Conservation (phyloP, 2,329 filamentous ascomycete species). For the Scedosporium minutisporum region DNA sequence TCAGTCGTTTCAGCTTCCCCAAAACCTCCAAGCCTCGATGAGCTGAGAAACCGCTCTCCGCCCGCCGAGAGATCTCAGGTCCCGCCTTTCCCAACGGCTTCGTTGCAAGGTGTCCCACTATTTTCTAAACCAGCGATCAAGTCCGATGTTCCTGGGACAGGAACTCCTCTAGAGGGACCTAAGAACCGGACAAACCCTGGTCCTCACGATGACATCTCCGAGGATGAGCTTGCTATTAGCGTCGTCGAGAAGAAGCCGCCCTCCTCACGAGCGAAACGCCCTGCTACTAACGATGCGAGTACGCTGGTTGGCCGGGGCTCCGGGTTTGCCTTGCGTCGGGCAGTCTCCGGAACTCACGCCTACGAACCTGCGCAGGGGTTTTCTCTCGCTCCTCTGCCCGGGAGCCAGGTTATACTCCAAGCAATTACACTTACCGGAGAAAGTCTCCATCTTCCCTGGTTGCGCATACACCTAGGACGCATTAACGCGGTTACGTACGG, state of each 20-base stretch:
- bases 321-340: background rate
- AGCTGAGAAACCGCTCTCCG: background rate
- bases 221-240: slow-evolving; percentile 1
- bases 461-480: background rate
- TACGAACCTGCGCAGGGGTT: background rate
- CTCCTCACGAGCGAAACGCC: background rate
- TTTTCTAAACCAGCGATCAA: background rate
- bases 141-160: background rate
- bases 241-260: background rate
- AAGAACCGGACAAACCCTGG: background rate
- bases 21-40: slow-evolving; percentile 2
- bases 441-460: background rate
- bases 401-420: background rate
- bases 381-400: background rate
- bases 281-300: background rate
- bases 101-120: background rate
- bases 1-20: background rate
- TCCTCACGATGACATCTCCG: background rate
- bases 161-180: background rate
- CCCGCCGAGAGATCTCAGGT: background rate
- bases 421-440: background rate
- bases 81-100: background rate
- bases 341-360: background rate
- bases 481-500: background rate
- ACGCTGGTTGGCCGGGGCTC: background rate